Evolutionary conservation across 345 rosid species (phyloP), one percentile per base, ranked within the genome.

Genomic region (Salix brachista): DNA sequence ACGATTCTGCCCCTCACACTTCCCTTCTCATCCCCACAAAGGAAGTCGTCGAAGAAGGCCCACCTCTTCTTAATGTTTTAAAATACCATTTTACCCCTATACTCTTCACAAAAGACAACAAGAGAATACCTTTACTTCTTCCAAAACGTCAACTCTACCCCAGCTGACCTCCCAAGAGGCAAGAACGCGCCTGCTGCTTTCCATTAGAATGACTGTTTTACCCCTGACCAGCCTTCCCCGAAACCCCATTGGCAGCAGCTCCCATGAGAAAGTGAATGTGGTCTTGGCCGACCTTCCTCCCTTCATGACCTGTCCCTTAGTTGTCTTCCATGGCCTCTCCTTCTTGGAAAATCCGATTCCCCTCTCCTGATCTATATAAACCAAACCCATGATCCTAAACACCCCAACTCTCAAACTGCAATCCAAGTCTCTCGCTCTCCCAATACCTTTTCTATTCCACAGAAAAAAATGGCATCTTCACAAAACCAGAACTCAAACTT

Each of bases 311-410:
- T 86, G 86, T 86, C 54, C n/a, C 80, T 84, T 70, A 85, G 92
- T 82, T 92, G 94, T 74, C 90, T 68, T 71, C 84, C 80, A 79
- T 85, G 82, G 81, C 78, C 85, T 61, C 85, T 82, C 91, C 84
- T 89, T 90, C 88, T 86, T 70, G 87, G 96, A 87, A 91, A 79
- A 79, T 75, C 81, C 86, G 41, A 50, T 39, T 42, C 46, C 65
- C 66, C 46, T 60, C 56, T 69, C 37, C 83, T 74, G 21, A 4
- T 72, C 62, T 79, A 71, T 80, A 69, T 75, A 82, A 58, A 42
- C 68, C 52, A 26, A 16, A 61, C 2, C 25, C 46, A 4, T 65
- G 0, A 37, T 10, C 67, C 5, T 42, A 6, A 36, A 4, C 2
- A 34, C 16, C 18, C n/a, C 41, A 6, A 34, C 44, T 26, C 26